Conservation (phyloP, 1,284 basidiomycete species). For the Cutaneotrichosporon sp. region DNA sequence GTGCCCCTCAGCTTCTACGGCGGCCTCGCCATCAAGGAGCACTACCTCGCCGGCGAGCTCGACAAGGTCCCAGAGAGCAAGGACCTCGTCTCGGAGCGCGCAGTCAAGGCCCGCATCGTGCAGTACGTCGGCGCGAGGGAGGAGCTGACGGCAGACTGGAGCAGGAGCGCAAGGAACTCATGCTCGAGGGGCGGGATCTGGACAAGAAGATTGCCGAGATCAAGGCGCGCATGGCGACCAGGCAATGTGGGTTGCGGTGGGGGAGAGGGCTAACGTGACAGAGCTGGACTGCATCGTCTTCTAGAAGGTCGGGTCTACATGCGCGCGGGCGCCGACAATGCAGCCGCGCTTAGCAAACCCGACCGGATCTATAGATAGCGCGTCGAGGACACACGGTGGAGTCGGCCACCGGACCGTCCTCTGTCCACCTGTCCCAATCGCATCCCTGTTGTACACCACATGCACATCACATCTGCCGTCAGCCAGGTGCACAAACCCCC, state of each 20-base stretch:
- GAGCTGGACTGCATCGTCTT: not conserved
- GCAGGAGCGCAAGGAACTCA: constrained; percentile 37
- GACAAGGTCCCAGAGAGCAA: constrained; percentile 13
- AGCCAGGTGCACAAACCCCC: not conserved
- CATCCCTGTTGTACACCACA: not conserved
- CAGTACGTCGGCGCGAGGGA: constrained; percentile 27
- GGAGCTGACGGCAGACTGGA: constrained; percentile 28
- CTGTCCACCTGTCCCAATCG: too few species aligned
- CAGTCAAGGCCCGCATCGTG: constrained; percentile 34
- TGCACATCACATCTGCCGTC: not conserved
- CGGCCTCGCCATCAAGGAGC: constrained; percentile 37
- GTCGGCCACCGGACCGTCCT: too few species aligned
- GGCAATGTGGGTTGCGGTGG: not conserved
- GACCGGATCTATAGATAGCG: not conserved
- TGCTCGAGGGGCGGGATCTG: constrained; percentile 31
- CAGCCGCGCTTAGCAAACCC: too few species aligned
- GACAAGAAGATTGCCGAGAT: constrained; percentile 34
- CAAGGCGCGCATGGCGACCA: constrained; percentile 2
- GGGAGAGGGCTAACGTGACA: not conserved
- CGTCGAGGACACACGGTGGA: too few species aligned
- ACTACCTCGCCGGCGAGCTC: constrained; percentile 36
- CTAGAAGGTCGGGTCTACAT: not conserved
- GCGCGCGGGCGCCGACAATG: too few species aligned
- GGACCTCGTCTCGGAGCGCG: constrained; percentile 28
- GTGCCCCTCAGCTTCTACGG: constrained; percentile 41